Evolutionary conservation across 257 asterid species (phyloP), one percentile per base, ranked within the genome.

Genomic region (Lycium ferocissimum): DNA sequence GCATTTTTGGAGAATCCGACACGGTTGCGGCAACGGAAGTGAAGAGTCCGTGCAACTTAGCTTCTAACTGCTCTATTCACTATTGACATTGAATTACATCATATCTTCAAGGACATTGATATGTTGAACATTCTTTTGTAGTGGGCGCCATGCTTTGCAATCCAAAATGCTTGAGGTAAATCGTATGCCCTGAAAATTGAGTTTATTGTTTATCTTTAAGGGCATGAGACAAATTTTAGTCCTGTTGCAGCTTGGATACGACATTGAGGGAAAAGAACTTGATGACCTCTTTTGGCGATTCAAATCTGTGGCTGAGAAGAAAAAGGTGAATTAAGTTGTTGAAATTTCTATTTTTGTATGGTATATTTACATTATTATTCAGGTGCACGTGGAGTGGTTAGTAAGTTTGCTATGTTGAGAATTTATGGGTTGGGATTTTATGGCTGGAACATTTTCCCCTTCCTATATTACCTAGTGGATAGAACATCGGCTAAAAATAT

Each of bases 121-220:
- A 22, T 80, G 58, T 85, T 58, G 83, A 84, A 63, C 67, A 9
- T 89, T 70, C 86, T 84, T 89, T 45, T 84, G 82, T 94, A 96
- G 98, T 91, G 99, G 98, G 54, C 97, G 99, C 47, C 98, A 93
- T 96, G 99, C 99, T 92, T 85, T 95, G 92, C 94, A 92, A 91
- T 90, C 95, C 76, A 95, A 95, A 89, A 93, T 95, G 90, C 65
- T 92, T 89, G 98, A 95, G 98, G 99, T 95, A 85, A 80, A 85
- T 83, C 83, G 84, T 58, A 85, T 85, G 80, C 86, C 38, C 49
- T 33, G 65, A n/a, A 33, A 26, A 8, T 33, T 49, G 58, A 72
- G 15, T 45, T 83, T 61, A 15, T 78, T 78, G 53, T 49, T 33
- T 78, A 53, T 1, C 14, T 53, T 33, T 78, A 26, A 8, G 65